Conservation (phyloP, 2,329 filamentous ascomycete species). For the Diplodia mutila region DNA sequence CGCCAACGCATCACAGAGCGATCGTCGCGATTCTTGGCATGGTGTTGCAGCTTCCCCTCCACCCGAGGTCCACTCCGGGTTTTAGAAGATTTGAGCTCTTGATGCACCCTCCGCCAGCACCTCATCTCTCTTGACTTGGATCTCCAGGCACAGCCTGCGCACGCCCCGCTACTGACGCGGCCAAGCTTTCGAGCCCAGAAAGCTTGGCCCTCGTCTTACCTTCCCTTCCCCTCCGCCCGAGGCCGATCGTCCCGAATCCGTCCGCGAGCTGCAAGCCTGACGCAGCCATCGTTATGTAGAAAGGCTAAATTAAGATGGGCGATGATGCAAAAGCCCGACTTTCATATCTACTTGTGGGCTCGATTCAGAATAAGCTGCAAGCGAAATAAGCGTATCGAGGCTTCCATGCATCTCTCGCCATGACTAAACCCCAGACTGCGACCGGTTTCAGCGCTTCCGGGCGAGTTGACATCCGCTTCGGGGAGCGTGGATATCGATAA, state of each 20-base stretch:
- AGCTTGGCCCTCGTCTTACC: neutral
- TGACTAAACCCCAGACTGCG: no score
- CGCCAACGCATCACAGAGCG: neutral
- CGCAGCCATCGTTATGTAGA: neutral
- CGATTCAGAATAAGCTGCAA: no score
- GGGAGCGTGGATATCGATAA: no score
- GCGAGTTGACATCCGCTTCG: no score
- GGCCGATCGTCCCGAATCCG: neutral
- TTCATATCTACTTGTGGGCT: no score
- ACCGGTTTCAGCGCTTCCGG: no score
- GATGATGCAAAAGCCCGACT: neutral
- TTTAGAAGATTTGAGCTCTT: neutral
- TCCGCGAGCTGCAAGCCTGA: neutral
- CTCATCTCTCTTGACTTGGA: neutral
- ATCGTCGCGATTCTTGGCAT: conserved; percentile 19
- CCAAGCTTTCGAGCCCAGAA: neutral
- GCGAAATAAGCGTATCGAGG: no score
- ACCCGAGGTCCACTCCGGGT: neutral
- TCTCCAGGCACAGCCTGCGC: neutral
- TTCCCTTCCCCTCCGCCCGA: neutral
- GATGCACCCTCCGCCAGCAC: conserved; percentile 12
- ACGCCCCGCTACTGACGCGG: neutral
- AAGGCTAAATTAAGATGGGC: neutral
- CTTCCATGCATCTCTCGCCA: no score
- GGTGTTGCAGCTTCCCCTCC: conserved; percentile 3